Evolutionary conservation across 257 asterid genomes (phyloP).

Genomic region (Thymus mandschuricus): DNA sequence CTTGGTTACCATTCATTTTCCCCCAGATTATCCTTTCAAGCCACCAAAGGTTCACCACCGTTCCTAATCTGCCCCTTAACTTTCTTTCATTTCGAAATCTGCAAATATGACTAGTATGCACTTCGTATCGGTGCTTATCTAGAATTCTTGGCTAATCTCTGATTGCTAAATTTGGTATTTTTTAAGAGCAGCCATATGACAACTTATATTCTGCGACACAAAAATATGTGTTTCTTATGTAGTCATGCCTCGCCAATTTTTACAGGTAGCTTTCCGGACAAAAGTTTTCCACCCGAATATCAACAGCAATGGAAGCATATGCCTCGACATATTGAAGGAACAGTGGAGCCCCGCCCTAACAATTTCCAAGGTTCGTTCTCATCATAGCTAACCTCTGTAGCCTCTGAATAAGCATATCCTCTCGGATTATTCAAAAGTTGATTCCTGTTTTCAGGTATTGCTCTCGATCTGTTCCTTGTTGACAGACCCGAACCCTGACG

Average conservation of each 20-base stretch:
- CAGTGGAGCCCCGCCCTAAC: constrained; percentile 48
- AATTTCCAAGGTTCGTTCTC: constrained; percentile 41
- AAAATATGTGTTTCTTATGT: neutral
- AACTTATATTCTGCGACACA: too few relatives aligned
- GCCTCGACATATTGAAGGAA: constrained; percentile 51
- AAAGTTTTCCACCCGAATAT: constrained; percentile 50
- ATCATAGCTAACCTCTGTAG: neutral
- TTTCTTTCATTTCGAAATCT: neutral
- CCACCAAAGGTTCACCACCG: constrained; percentile 59
- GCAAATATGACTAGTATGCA: neutral
- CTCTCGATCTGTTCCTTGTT: constrained; percentile 53
- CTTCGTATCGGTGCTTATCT: neutral
- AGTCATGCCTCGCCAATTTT: constrained; percentile 5
- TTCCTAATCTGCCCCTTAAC: neutral
- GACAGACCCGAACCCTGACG: constrained; percentile 58
- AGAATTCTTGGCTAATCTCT: neutral
- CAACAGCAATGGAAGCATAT: constrained; percentile 51
- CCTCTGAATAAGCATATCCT: neutral
- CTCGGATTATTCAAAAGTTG: neutral
- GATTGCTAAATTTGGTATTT: neutral
- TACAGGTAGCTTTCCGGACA: constrained; percentile 46
- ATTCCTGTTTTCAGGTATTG: constrained; percentile 37
- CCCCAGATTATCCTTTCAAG: constrained; percentile 86
- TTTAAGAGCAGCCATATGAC: neutral
- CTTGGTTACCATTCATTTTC: constrained; percentile 74